phyloP scores from a whole-genome alignment of 805 yeast genomes.

The Candida chauliodis region DNA sequence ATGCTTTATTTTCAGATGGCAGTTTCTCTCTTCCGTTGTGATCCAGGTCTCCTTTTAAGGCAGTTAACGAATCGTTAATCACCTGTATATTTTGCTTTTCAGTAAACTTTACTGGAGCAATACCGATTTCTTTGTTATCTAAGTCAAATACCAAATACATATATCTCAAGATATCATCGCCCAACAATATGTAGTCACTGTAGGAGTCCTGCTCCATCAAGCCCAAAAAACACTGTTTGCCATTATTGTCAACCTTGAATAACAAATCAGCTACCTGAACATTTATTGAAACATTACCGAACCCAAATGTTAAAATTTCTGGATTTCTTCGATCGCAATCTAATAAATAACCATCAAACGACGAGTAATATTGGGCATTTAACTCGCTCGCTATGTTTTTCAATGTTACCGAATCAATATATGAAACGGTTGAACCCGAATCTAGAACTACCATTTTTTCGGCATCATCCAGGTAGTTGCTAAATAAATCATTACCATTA shows the following conservation, averaged over 20 bases:
- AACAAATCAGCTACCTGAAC: conserved; percentile 41
- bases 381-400: background rate
- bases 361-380: conserved; percentile 1
- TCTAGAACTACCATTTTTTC: conserved; percentile 21
- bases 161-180: conserved; percentile 25
- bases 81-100: conserved; percentile 6
- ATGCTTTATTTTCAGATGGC: too few species aligned
- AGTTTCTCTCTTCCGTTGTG: too few species aligned
- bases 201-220: conserved; percentile 9
- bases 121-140: conserved; percentile 20
- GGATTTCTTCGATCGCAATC: conserved; percentile 3
- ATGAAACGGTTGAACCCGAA: conserved; percentile 35
- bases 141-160: conserved; percentile 25
- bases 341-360: conserved; percentile 1
- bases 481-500: background rate
- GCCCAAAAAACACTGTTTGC: conserved; percentile 27
- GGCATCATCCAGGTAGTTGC: background rate
- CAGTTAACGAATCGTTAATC: background rate
- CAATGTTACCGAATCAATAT: conserved; percentile 38
- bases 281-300: conserved; percentile 27
- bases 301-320: background rate
- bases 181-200: conserved; percentile 15
- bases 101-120: conserved; percentile 21
- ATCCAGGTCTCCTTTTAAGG: too few species aligned
- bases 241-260: conserved; percentile 10